Conservation (phyloP, 441 rosid genomes). For the Aquilaria agallochum region DNA sequence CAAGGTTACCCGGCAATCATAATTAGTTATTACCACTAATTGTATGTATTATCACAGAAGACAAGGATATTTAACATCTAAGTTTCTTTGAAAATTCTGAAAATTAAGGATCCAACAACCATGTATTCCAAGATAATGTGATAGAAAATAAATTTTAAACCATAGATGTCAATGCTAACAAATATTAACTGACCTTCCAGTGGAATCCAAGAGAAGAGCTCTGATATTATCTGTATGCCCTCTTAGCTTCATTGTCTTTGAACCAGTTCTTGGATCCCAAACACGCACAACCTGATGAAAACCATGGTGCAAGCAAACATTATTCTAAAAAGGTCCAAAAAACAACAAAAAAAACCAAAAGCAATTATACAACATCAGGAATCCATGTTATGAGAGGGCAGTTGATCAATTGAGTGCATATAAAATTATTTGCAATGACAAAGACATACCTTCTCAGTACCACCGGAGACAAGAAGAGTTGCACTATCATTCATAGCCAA, state of each 20-base stretch:
- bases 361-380: background rate
- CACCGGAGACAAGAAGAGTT: slow-evolving; percentile 93
- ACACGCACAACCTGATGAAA: slow-evolving; percentile 86
- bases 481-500: slow-evolving; percentile 94
- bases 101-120: too few species aligned
- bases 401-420: slow-evolving; percentile 2
- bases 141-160: background rate
- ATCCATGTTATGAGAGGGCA: background rate
- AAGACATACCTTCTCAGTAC: slow-evolving; percentile 88
- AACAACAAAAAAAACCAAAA: background rate
- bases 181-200: slow-evolving; percentile 68
- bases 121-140: background rate
- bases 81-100: too few species aligned
- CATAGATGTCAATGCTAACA: slow-evolving; percentile 5
- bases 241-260: slow-evolving; percentile 92
- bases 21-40: too few species aligned
- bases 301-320: slow-evolving; percentile 11
- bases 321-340: slow-evolving; percentile 1
- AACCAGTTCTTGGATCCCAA: slow-evolving; percentile 98
- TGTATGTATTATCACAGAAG: too few species aligned
- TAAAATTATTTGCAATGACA: background rate
- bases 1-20: slow-evolving; percentile 2
- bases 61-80: too few species aligned
- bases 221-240: slow-evolving; percentile 98
- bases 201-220: slow-evolving; percentile 88